Evolutionary conservation across 2,329 filamentous ascomycete species (phyloP), one percentile per base, ranked within the genome.

Genomic region (Periglandula ipomoeae): DNA sequence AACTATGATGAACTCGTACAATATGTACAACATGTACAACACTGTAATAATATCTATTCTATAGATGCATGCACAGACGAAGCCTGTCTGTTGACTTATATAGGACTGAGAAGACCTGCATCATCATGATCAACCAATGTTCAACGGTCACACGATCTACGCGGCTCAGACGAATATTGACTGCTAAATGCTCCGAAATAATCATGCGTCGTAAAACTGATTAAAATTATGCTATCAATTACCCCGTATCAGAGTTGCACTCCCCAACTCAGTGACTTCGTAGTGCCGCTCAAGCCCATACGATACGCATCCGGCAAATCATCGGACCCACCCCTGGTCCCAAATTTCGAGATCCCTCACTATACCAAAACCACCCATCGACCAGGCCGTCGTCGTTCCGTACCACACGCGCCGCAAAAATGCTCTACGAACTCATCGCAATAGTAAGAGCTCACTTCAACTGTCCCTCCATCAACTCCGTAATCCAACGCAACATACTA

Each of bases 401-500:
- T 46, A 52, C 30, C 30, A 54, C 57, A 55, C 62, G 59, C 59
- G 58, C 58, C 60, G 54, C 58, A 64, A 76, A 67, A 56, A 96
- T 98, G 93, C 75, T 98, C 72, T 98, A 98, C 76, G 93, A 98
- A 74, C 75, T 97, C 63, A 93, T 98, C 69, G 93, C 87, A 68
- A 85, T 96, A 71, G 93, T 96, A 73, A 62, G 85, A 73, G 11
- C 23, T 15, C 10, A n/a, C 4, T n/a, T 7, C 5, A 43, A 8
- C 13, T 11, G 3, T 1, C 11, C 34, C n/a, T n/a, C 19, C 24
- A 35, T 38, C 30, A 44, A 7, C 4, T 10, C 19, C 22, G 20
- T 19, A n/a, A 11, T 32, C 30, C 30, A 22, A 32, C 35, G 17
- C 13, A 8, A 8, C 41, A 26, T 44, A 30, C 56, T 61, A 58